These are phyloP conservation scores for Sugiyamaella novakii DNA, from an alignment of 1,139 yeast genomes.

Conservation along the genomic window DNA sequence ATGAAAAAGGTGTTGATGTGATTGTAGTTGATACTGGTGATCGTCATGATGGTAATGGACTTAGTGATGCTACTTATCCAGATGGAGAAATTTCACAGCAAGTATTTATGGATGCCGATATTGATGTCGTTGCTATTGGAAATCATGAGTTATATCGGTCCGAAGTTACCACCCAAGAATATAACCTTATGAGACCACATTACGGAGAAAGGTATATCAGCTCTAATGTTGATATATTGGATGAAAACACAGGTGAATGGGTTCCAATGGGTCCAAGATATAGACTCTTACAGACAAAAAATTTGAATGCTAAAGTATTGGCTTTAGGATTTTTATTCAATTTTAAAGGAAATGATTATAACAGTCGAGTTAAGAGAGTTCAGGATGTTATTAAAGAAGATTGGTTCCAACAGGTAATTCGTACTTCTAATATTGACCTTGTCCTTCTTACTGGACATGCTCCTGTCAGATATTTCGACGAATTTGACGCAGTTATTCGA, in stretches of 20 bases:
- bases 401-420: conserved; percentile 66
- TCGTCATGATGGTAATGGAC: conserved; percentile 92
- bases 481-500: conserved; percentile 51
- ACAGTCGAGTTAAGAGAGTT: conserved; percentile 68
- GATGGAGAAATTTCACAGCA: conserved; percentile 66
- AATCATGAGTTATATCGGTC: conserved; percentile 88
- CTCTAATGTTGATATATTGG: conserved; percentile 74
- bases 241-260: conserved; percentile 47
- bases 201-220: conserved; percentile 70
- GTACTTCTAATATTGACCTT: conserved; percentile 57
- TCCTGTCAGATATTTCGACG: conserved; percentile 69
- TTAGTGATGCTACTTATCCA: conserved; percentile 73
- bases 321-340: conserved; percentile 82
- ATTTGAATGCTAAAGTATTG: conserved; percentile 55
- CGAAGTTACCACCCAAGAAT: conserved; percentile 68
- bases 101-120: conserved; percentile 66
- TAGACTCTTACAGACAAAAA: conserved; percentile 65
- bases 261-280: conserved; percentile 70
- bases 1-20: conserved; percentile 57
- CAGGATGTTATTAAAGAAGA: conserved; percentile 54
- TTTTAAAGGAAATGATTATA: conserved; percentile 61
- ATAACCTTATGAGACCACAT: conserved; percentile 55
- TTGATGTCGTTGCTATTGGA: conserved; percentile 83
- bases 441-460: conserved; percentile 77
- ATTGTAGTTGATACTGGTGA: conserved; percentile 88